Base-by-base conservation (phyloP, 257 asterid genomes). In the Gentiana dahurica region DNA sequence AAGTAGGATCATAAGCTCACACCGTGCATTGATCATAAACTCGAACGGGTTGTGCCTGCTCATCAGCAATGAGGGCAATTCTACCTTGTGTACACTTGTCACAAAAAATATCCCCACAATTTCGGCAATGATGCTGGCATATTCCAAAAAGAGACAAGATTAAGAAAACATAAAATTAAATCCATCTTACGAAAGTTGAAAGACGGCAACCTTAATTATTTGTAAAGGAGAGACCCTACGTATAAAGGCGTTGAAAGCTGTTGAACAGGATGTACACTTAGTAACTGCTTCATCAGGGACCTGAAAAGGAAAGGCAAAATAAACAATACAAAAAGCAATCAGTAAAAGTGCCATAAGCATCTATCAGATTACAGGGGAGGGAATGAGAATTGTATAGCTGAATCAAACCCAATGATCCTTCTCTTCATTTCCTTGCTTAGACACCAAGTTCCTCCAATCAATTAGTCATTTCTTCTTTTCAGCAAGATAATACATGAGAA, bases 71-170 rank as follows among this genome's bases (percentile, higher is more conserved):
- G 37, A 89, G 84, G 47, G 86, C 77, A 50, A 73, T 85, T 79
- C 97, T 83, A 64, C 97, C 97, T 74, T 89, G 97, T 36, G 97
- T 85, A 73, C 97, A 88, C 74, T 85, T 88, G 78, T 88, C 97
- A 76, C 97, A 88, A 77, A 85, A 88, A 56, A 88, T 77, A 68
- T 88, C 95, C 65, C 97, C 97, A 69, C 97, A 85, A 72, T 85
- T 88, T 54, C 95, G 70, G 71, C 97, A 89, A 67, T 89, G 97
- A 76, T 89, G 92, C 92, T 89, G 84, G 69, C 61, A 61, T 61
- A 64, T 33, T 60, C 46, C 69, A 35, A n/a, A 64, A 49, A 57
- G 54, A 66, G 37, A 44, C 46, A 59, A 69, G 68, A 61, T 15
- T 37, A 44, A 47, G 58, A 33, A 63, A 62, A 54, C 7, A 52